Evolutionary conservation across 1,284 basidiomycete species (phyloP), one percentile per base, ranked within the genome.

Genomic region (Rhodofomes roseus): DNA sequence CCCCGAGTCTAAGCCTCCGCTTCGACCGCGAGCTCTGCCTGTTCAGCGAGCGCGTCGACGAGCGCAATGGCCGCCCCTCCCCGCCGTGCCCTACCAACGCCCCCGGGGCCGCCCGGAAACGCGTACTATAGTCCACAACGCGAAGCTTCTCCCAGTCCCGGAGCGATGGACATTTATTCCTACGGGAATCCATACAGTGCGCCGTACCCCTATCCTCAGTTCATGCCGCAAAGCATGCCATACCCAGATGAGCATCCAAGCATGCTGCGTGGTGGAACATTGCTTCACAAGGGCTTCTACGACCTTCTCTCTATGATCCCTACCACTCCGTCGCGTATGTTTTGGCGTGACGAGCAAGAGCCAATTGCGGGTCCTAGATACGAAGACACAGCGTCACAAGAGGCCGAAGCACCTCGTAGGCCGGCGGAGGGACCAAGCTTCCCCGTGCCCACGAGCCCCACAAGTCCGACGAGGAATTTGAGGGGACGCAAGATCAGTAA

Each of bases 211-310:
- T 80, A 78, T 68, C 74, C 77, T 52, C 59, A 66, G 39, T 74
- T 74, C 60, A 59, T 66, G 23, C 68, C 71, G 44, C 66, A 71
- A 57, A 64, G 72, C 40, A 71, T 68, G 18, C 70, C 79, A 64
- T 65, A 73, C 36, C 76, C 77, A 65, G 76, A 80, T 60, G 75
- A 80, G 53, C 74, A 71, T 50, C 65, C 70, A n/a, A 78, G 78
- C 8, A 81, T 81, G 57, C 74, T 89, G 58, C 82, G 83, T 54
- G 82, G 79, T 9, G 89, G 87, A 22, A 89, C 90, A 12, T 74
- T 93, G 50, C 76, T 92, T 36, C 91, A 93, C 78, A 87, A 88
- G 62, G 93, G 92, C 7, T 95, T 95, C 78, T 92, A 92, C 74
- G 91, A 95, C 76, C 80, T 95, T 34, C 79, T 94, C 40, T 79